Base-by-base conservation (phyloP, 208 protist genomes). In the Crithidia sp. region DNA sequence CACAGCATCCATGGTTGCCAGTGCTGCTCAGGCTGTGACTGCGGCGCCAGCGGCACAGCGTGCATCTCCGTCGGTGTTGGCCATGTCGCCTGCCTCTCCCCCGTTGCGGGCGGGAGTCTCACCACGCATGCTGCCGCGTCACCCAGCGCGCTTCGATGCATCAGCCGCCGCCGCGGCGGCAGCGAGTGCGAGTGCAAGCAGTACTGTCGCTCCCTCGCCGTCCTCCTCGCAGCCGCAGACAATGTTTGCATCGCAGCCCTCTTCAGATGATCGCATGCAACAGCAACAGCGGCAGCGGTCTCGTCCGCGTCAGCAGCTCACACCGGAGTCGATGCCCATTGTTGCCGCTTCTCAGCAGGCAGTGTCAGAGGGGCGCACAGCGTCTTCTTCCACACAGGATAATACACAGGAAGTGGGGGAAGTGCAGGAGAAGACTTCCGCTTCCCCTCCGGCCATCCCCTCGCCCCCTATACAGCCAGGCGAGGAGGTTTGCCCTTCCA, bases 21-120 rank as follows among this genome's bases (percentile, higher is more conserved):
- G 28, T 28, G 28, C 28, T 28, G 28, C 28, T 2, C 28, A 28
- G 28, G 28, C 28, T 28, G 28, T 28, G 28, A 49, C 45, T 49
- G 45, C 45, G 7, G 45, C 9, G 9, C 9, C 45, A 13, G 12
- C 45, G 12, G 45, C 9, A 49, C 9, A 13, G 12, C 9, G 7
- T 2, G 45, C 76, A 28, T 7, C 71, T 0, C n/a, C 63, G 10
- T 14, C 63, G 9, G 2, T 28, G 28, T 9, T 54, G 28, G 50
- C 41, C 16, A 54, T 62, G 28, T 49, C 57, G 14, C 64, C 74
- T 36, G 63, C 69, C 6, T 87, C 85, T 3, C 86, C 86, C 5
- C 77, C 83, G 13, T 62, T 91, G 59, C 77, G 83, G 0, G 84
- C 86, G 2, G 86, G 77, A 4, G 86, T 91, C 37, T 89, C 86